Conservation (phyloP, 2,329 filamentous ascomycete species). For the Sordariomycetes sp. region DNA sequence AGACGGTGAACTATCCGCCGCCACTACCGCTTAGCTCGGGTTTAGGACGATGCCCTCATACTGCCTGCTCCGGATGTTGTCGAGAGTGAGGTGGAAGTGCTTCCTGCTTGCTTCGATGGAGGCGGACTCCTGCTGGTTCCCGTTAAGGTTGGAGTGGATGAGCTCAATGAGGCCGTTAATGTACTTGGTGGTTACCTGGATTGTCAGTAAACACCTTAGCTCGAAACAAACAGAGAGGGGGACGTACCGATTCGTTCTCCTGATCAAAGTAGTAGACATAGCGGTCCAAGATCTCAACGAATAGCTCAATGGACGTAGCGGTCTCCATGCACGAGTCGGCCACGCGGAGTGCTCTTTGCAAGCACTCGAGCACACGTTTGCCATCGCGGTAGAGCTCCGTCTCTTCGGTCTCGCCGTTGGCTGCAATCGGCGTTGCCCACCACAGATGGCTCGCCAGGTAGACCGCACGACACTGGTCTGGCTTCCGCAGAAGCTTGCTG, state of each 20-base stretch:
- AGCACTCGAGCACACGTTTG: slow-evolving; percentile 90
- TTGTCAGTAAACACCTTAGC: no score
- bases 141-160: slow-evolving; percentile 90
- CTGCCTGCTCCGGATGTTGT: slow-evolving; percentile 84
- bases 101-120: slow-evolving; percentile 82
- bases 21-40: slow-evolving; percentile 24
- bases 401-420: slow-evolving; percentile 71
- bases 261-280: slow-evolving; percentile 99
- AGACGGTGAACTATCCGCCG: not conserved
- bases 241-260: slow-evolving; percentile 82
- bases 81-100: slow-evolving; percentile 90
- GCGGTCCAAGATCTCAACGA: slow-evolving; percentile 95
- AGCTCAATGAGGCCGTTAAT: slow-evolving; percentile 96
- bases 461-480: slow-evolving; percentile 93
- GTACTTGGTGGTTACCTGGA: slow-evolving; percentile 86
- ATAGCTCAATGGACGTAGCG: slow-evolving; percentile 91
- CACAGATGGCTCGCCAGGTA: slow-evolving; percentile 95
- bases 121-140: slow-evolving; percentile 71
- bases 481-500: slow-evolving; percentile 94
- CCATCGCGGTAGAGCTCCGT: slow-evolving; percentile 92
- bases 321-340: slow-evolving; percentile 99
- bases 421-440: slow-evolving; percentile 85
- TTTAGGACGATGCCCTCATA: slow-evolving; percentile 85
- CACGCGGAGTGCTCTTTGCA: slow-evolving; percentile 89
- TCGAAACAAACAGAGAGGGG: no score